Evolutionary conservation across 1,284 basidiomycete species (phyloP).

Genomic region (Afroboletus lepidellus): DNA sequence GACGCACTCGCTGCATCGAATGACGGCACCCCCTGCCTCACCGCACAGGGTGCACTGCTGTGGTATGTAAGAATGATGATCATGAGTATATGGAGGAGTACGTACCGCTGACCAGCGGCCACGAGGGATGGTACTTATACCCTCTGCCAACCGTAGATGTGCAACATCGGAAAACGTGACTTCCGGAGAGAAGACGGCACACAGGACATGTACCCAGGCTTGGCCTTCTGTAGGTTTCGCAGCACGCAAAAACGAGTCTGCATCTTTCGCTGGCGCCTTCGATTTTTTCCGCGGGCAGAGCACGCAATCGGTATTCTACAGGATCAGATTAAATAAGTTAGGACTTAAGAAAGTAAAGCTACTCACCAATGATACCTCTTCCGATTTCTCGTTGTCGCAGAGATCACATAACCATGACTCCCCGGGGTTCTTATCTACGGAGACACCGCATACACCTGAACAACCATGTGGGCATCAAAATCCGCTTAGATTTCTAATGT

Average conservation of each 20-base stretch:
- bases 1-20: constrained; percentile 81
- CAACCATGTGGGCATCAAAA: constrained; percentile 8
- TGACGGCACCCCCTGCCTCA: constrained; percentile 71
- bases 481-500: neutral
- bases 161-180: constrained; percentile 74
- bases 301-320: constrained; percentile 69
- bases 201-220: constrained; percentile 90
- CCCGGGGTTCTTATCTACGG: constrained; percentile 55
- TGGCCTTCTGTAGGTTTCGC: constrained; percentile 93
- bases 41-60: constrained; percentile 68
- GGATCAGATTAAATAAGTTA: constrained; percentile 1
- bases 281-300: constrained; percentile 67
- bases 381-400: constrained; percentile 75
- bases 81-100: constrained; percentile 6
- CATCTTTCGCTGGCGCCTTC: constrained; percentile 45
- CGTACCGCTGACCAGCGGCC: constrained; percentile 65
- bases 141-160: constrained; percentile 78
- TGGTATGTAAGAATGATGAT: constrained; percentile 2
- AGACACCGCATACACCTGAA: constrained; percentile 66
- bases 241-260: constrained; percentile 75
- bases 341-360: neutral
- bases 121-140: constrained; percentile 72
- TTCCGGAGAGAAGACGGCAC: constrained; percentile 86
- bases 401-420: constrained; percentile 84
- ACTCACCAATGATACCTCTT: constrained; percentile 75